Conservation (phyloP, 306 rosid species). For the Vigna reflexopilosa region DNA sequence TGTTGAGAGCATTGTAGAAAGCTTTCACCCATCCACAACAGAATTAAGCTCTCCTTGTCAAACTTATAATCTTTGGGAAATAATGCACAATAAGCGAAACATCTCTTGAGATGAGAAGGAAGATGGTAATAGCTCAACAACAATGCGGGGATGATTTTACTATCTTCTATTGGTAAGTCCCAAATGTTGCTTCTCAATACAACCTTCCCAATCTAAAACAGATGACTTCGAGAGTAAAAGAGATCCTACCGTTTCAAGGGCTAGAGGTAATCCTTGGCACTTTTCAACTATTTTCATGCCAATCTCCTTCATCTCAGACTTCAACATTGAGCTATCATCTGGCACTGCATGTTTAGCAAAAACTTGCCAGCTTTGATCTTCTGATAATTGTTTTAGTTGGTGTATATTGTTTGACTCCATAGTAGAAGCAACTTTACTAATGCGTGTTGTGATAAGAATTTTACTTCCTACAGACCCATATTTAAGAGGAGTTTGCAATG, state of each 20-base stretch:
- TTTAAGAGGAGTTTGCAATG: not conserved
- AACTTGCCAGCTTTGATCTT: not conserved
- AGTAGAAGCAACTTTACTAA: not conserved
- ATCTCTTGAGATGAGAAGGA: constrained; percentile 19
- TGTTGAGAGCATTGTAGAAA: not conserved
- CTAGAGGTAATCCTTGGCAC: not conserved
- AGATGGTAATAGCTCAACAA: not conserved
- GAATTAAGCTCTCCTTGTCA: not conserved
- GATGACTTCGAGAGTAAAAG: not conserved
- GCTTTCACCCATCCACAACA: not conserved
- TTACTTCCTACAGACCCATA: too few species aligned
- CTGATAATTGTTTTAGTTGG: not conserved
- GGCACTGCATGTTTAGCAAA: not conserved
- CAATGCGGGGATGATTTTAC: not conserved
- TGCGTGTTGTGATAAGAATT: not conserved
- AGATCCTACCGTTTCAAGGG: not conserved
- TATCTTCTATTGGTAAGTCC: not conserved
- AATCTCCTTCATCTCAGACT: not conserved
- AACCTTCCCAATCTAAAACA: not conserved
- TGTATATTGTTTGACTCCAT: not conserved
- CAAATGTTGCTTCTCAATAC: not conserved
- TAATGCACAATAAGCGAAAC: not conserved
- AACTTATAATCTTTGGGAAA: not conserved
- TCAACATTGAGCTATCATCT: not conserved
- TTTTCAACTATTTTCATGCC: not conserved